phyloP scores from a whole-genome alignment of 1,139 yeast species.

The Lodderomyces metapsilosis region DNA sequence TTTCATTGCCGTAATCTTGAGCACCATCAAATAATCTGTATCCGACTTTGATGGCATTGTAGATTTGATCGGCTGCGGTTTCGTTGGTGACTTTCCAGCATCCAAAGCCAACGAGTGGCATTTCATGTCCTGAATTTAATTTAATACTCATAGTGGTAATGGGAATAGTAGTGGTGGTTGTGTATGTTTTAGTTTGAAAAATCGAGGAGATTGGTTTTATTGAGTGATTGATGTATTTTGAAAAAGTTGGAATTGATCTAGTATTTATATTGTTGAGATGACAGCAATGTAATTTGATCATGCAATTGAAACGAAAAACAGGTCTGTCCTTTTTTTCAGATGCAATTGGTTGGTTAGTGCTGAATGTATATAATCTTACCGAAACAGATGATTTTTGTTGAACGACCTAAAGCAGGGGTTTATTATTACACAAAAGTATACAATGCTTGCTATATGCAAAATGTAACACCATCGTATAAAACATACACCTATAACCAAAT shows the following conservation, averaged over 20 bases:
- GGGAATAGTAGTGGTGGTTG: conserved; percentile 2
- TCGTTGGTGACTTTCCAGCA: conserved; percentile 65
- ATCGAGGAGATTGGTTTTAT: too few relatives aligned
- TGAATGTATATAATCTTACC: background rate
- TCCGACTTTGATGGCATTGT: conserved; percentile 67
- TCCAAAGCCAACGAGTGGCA: conserved; percentile 67
- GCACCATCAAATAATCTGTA: conserved; percentile 80
- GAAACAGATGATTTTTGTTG: background rate
- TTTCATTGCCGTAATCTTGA: conserved; percentile 74
- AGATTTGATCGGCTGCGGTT: conserved; percentile 58
- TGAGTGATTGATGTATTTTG: too few relatives aligned
- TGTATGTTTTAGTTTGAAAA: too few relatives aligned
- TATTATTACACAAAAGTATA: background rate
- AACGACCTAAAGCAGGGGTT: background rate
- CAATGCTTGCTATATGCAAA: background rate
- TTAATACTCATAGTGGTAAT: conserved; percentile 33
- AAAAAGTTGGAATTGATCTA: conserved; percentile 1
- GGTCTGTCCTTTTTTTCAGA: too few relatives aligned
- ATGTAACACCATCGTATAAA: background rate
- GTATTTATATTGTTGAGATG: background rate
- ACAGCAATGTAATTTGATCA: background rate
- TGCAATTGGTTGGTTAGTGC: too few relatives aligned
- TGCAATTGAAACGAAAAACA: background rate
- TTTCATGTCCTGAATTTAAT: conserved; percentile 56
- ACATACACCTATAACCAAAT: background rate